Base-by-base conservation (phyloP, 345 rosid species). In the Rhodamnia argentea region DNA sequence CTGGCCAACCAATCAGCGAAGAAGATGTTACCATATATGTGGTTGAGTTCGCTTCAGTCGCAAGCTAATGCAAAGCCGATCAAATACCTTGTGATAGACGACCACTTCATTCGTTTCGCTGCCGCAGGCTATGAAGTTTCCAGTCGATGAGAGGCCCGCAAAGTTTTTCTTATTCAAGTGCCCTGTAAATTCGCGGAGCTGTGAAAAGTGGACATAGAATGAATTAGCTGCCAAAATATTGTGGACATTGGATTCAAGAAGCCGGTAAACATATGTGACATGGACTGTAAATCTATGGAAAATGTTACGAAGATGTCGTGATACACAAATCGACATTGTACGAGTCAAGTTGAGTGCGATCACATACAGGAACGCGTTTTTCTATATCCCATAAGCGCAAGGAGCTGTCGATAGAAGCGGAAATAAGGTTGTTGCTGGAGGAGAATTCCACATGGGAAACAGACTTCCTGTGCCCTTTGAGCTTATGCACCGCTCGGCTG, bases 41-140 rank as follows among this genome's bases (percentile, higher is more conserved):
- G 4, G 76, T 16, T 32, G 78, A 16, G 37, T 64, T 23, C 2
- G 44, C 78, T 64, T 64, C 44, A 18, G 44, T 64, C 6, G 7
- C 78, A 6, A 64, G 0, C 0, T 22, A 18, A 64, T 0, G 78
- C 20, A 64, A 18, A 23, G 44, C 78, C 37, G 83, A 47, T 29
- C 87, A 52, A 27, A 94, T 37, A 37, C 96, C 95, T 94, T 94
- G 89, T 94, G 94, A 86, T 94, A 94, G 60, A 92, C 94, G 82
- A 87, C 91, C n/a, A 89, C 96, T 89, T 94, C 95, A 82, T 94
- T 94, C 55, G 95, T 92, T 89, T 94, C 95, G 60, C 96, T 94
- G 89, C 96, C 96, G 70, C 96, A 93, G 26, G 94, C 94, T 15
- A 94, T 88, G 87, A 89, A 94, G 27, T 93, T 90, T 7, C 86